Evolutionary conservation across 2,329 filamentous ascomycete genomes (phyloP).

Genomic region (Cladosporium cucumerinum): DNA sequence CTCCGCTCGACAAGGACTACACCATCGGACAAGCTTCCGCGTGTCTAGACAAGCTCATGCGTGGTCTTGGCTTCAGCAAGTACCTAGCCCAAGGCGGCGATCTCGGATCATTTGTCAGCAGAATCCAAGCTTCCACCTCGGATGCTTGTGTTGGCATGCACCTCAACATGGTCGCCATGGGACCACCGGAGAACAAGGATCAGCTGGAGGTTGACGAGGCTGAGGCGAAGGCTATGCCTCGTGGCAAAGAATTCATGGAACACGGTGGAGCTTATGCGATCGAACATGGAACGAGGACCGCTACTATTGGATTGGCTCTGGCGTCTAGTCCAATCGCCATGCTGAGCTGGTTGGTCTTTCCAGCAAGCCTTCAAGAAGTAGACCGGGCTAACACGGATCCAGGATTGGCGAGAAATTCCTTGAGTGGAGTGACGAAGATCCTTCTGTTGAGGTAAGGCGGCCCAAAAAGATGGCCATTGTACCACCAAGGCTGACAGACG

Average conservation of each 20-base stretch:
- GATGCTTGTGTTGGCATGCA: conserved; percentile 26
- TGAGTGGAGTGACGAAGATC: conserved; percentile 49
- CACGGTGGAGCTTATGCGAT: conserved; percentile 50
- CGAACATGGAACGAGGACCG: conserved; percentile 54
- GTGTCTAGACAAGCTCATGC: conserved; percentile 51
- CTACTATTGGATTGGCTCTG: conserved; percentile 56
- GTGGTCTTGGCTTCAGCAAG: conserved; percentile 47
- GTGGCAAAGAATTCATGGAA: conserved; percentile 39
- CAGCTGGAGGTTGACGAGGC: conserved; percentile 26
- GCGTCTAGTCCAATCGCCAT: conserved; percentile 54
- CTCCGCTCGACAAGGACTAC: conserved; percentile 46
- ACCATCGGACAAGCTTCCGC: conserved; percentile 37
- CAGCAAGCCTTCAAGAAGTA: neutral
- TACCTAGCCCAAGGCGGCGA: conserved; percentile 58
- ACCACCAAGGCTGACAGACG: neutral
- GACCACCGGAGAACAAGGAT: conserved; percentile 26
- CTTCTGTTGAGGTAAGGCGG: conserved; percentile 31
- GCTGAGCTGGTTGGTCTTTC: conserved; percentile 47
- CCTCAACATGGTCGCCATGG: conserved; percentile 24
- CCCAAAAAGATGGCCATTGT: neutral
- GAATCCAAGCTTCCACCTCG: conserved; percentile 33
- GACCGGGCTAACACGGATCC: neutral
- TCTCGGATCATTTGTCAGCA: conserved; percentile 44
- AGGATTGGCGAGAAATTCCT: conserved; percentile 56
- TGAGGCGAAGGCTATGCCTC: conserved; percentile 41